phyloP scores from a whole-genome alignment of 257 asterid genomes.

The Nicotiana knightiana region DNA sequence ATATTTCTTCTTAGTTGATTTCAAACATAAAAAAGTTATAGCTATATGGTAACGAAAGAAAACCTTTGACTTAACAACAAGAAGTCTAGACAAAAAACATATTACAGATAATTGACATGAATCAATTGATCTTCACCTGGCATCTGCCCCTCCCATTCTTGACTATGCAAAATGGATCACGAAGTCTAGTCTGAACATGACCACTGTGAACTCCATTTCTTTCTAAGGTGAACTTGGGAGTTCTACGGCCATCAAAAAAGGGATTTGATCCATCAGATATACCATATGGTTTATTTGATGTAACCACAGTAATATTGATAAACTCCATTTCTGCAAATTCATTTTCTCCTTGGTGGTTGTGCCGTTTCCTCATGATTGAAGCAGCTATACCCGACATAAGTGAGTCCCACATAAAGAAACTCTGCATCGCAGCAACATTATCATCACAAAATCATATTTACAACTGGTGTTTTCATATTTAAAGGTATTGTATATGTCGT shows the following conservation, averaged over 20 bases:
- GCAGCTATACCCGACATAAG: slow-evolving; percentile 73
- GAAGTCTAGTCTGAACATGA: slow-evolving; percentile 65
- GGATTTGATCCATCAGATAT: slow-evolving; percentile 70
- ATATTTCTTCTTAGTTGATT: too few relatives aligned
- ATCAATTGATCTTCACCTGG: slow-evolving; percentile 37
- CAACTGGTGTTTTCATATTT: not conserved
- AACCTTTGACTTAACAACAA: too few relatives aligned
- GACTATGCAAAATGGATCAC: slow-evolving; percentile 66
- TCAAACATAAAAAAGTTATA: too few relatives aligned
- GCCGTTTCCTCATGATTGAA: slow-evolving; percentile 54
- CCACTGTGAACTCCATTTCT: slow-evolving; percentile 73
- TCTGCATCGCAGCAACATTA: slow-evolving; percentile 37
- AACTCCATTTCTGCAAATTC: slow-evolving; percentile 79
- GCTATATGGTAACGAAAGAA: too few relatives aligned
- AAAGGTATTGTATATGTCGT: not conserved
- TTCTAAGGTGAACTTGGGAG: slow-evolving; percentile 44
- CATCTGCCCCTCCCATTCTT: slow-evolving; percentile 65
- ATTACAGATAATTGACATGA: not conserved
- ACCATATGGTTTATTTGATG: slow-evolving; percentile 72
- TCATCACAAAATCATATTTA: not conserved
- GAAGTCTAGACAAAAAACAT: not conserved
- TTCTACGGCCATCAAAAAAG: slow-evolving; percentile 41
- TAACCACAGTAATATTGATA: slow-evolving; percentile 70
- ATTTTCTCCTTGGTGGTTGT: slow-evolving; percentile 47
- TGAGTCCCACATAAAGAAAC: slow-evolving; percentile 90